Conservation (phyloP, 768 basidiomycete genomes). For the Suillus hirtellus region DNA sequence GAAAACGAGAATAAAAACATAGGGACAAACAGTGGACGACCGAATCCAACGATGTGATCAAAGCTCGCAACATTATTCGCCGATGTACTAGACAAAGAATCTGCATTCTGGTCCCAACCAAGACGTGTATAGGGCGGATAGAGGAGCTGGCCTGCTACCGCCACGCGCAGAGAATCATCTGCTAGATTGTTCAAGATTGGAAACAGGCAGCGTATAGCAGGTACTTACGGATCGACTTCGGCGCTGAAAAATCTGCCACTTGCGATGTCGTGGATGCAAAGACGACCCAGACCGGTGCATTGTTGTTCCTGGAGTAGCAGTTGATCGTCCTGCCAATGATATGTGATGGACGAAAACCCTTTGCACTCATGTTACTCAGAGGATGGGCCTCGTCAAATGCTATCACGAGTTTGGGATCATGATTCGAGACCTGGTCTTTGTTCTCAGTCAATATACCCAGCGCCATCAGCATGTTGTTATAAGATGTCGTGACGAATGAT, state of each 20-base stretch:
- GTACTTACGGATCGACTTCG: not conserved
- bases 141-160: not conserved
- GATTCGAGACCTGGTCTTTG: no score
- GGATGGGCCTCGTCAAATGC: slow-evolving; percentile 3
- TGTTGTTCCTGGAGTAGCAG: not conserved
- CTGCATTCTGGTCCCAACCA: slow-evolving; percentile 13
- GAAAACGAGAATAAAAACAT: not conserved
- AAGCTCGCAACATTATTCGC: slow-evolving; percentile 3
- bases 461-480: no score
- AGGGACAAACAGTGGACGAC: not conserved
- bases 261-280: slow-evolving; percentile 10
- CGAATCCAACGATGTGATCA: slow-evolving; percentile 2
- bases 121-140: slow-evolving; percentile 8
- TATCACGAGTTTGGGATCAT: slow-evolving; percentile 2
- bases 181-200: not conserved
- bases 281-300: slow-evolving; percentile 5
- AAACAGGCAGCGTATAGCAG: not conserved
- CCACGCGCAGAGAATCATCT: slow-evolving; percentile 6
- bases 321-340: not conserved
- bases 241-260: slow-evolving; percentile 6
- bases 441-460: no score
- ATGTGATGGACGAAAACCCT: not conserved
- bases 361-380: not conserved
- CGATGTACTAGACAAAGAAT: not conserved
- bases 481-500: not conserved